These are phyloP conservation scores for Fusarium torulosum DNA, from an alignment of 2,329 filamentous ascomycete species.

Conservation along the genomic window DNA sequence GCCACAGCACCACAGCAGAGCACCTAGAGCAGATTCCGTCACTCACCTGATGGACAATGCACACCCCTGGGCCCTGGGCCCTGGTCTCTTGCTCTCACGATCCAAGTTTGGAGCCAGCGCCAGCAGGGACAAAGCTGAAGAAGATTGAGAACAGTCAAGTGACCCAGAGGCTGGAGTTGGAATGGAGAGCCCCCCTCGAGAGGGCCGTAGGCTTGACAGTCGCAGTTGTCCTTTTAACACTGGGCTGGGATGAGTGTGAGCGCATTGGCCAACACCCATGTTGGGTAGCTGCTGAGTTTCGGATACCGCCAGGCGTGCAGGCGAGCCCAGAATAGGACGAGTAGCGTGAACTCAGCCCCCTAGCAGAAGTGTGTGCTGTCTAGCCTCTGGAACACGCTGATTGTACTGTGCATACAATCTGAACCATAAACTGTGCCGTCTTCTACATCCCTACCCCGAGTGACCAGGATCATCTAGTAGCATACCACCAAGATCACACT, in stretches of 20 bases:
- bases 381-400: constrained; percentile 31
- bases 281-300: constrained; percentile 41
- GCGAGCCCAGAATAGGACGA: constrained; percentile 24
- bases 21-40: constrained; percentile 22
- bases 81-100: constrained; percentile 31
- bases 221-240: constrained; percentile 29
- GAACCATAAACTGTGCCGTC: constrained; percentile 42
- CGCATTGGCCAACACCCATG: constrained; percentile 24
- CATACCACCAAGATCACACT: constrained; percentile 51
- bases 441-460: constrained; percentile 32
- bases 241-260: constrained; percentile 38
- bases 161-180: constrained; percentile 36
- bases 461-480: constrained; percentile 38
- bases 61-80: constrained; percentile 29
- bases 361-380: constrained; percentile 41
- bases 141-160: constrained; percentile 41
- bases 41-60: constrained; percentile 44
- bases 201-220: constrained; percentile 36
- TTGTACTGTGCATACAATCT: constrained; percentile 34
- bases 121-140: constrained; percentile 21
- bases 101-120: constrained; percentile 33
- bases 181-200: too few species aligned
- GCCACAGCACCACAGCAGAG: too few species aligned
- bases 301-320: constrained; percentile 33
- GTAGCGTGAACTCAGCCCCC: constrained; percentile 37